Evolutionary conservation across 192 early-diverging fungal species (phyloP).

Genomic region (Podila verticillata): DNA sequence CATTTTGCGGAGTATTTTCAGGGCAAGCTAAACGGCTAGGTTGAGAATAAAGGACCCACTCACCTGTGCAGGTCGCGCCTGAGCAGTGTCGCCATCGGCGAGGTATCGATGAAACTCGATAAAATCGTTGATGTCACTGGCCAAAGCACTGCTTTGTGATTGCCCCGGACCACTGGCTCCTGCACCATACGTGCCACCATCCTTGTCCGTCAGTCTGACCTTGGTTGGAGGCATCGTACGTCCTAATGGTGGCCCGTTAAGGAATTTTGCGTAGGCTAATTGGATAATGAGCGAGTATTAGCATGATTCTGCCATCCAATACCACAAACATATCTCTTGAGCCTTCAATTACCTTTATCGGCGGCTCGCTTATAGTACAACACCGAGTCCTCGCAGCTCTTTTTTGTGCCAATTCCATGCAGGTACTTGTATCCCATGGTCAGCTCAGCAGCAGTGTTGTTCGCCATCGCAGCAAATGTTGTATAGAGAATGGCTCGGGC

Average conservation of each 20-base stretch:
- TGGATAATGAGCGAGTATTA: background rate
- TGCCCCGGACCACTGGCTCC: constrained; percentile 68
- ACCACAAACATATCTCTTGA: background rate
- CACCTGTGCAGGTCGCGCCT: constrained; percentile 63
- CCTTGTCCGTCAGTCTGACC: constrained; percentile 75
- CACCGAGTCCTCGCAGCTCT: constrained; percentile 80
- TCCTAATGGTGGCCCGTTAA: constrained; percentile 86
- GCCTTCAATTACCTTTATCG: constrained; percentile 65
- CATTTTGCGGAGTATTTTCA: too few species aligned
- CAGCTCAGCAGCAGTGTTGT: constrained; percentile 79
- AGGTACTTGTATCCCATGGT: constrained; percentile 87
- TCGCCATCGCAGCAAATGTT: constrained; percentile 84
- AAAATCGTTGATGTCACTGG: constrained; percentile 74
- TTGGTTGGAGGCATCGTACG: constrained; percentile 73
- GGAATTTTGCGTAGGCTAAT: constrained; percentile 73
- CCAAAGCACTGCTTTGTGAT: constrained; percentile 19
- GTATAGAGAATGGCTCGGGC: constrained; percentile 63
- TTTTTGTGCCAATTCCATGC: constrained; percentile 82
- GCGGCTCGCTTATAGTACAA: constrained; percentile 85
- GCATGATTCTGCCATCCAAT: too few species aligned
- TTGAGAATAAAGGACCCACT: background rate
- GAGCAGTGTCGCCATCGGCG: constrained; percentile 69
- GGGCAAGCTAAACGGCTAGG: too few species aligned
- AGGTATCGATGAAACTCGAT: constrained; percentile 76
- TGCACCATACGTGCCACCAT: constrained; percentile 89